A percentile compares a stretch with the other conserved stretches of the same genome.
Conservation (phyloP, 1,139 yeast genomes). For the Nematodospora anomalae region DNA sequence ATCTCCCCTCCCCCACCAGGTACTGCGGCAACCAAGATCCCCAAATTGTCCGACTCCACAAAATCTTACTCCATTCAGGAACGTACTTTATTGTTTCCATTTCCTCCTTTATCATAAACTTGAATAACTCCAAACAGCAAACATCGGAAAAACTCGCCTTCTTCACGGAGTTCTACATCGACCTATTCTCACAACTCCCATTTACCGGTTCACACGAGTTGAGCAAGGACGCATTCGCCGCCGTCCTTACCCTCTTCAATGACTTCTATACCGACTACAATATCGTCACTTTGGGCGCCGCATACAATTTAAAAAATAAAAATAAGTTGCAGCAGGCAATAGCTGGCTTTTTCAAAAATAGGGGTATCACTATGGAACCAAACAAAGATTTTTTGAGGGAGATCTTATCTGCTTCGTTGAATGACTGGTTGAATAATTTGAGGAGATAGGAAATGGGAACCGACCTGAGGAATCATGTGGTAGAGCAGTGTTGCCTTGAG, state of each 20-base stretch:
- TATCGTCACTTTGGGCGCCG: slow-evolving; percentile 8
- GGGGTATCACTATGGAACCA: slow-evolving; percentile 6
- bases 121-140: slow-evolving; percentile 9
- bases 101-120: slow-evolving; percentile 8
- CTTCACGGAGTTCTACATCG: slow-evolving; percentile 4
- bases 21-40: slow-evolving; percentile 2
- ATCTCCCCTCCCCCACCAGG: not conserved
- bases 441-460: slow-evolving; percentile 7
- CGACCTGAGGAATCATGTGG: too few relatives aligned
- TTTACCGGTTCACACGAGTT: slow-evolving; percentile 5
- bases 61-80: slow-evolving; percentile 4
- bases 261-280: slow-evolving; percentile 11
- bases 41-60: slow-evolving; percentile 1
- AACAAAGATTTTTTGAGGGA: slow-evolving; percentile 9
- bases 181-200: slow-evolving; percentile 7
- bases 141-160: slow-evolving; percentile 2
- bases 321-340: slow-evolving; percentile 8
- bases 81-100: slow-evolving; percentile 4
- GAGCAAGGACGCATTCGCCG: slow-evolving; percentile 4
- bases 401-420: slow-evolving; percentile 9
- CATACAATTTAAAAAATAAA: slow-evolving; percentile 6
- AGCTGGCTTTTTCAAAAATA: slow-evolving; percentile 4
- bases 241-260: slow-evolving; percentile 7
- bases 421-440: slow-evolving; percentile 11
- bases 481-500: too few relatives aligned